Evolutionary conservation across 129 eudicot species (phyloP).

Genomic region (Calendula officinalis): DNA sequence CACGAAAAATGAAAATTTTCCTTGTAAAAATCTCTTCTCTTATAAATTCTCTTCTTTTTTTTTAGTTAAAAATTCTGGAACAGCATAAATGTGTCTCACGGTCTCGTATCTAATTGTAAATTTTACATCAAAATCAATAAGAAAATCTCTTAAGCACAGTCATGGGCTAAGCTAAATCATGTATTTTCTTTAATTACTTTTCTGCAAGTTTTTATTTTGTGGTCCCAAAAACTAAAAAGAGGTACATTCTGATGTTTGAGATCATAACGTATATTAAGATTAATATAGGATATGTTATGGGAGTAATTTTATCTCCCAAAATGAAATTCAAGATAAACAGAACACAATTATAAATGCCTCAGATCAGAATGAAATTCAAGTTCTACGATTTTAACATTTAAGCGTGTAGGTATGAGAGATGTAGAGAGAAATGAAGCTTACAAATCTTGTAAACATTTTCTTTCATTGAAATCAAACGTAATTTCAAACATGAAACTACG

Average conservation of each 20-base stretch:
- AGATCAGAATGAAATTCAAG: constrained; percentile 1
- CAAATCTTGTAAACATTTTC: constrained; percentile 27
- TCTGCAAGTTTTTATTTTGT: too few species aligned
- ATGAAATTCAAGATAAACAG: neutral
- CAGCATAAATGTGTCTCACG: too few species aligned
- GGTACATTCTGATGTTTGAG: neutral
- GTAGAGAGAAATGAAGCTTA: constrained; percentile 19
- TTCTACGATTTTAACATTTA: neutral
- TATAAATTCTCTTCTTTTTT: too few species aligned
- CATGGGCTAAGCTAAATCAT: too few species aligned
- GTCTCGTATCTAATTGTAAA: too few species aligned
- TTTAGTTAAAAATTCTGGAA: too few species aligned
- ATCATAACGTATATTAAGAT: neutral
- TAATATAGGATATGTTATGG: neutral
- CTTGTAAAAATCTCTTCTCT: too few species aligned
- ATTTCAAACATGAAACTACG: neutral
- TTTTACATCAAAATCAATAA: neutral
- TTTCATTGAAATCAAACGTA: constrained; percentile 29
- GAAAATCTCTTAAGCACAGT: too few species aligned
- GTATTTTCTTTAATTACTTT: too few species aligned
- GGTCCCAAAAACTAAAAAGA: neutral
- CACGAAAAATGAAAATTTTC: too few species aligned
- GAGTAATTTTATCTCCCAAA: neutral
- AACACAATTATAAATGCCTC: neutral
- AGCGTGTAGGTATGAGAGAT: neutral